Conservation (phyloP, 2,329 filamentous ascomycete species). For the Xylogone sp. region DNA sequence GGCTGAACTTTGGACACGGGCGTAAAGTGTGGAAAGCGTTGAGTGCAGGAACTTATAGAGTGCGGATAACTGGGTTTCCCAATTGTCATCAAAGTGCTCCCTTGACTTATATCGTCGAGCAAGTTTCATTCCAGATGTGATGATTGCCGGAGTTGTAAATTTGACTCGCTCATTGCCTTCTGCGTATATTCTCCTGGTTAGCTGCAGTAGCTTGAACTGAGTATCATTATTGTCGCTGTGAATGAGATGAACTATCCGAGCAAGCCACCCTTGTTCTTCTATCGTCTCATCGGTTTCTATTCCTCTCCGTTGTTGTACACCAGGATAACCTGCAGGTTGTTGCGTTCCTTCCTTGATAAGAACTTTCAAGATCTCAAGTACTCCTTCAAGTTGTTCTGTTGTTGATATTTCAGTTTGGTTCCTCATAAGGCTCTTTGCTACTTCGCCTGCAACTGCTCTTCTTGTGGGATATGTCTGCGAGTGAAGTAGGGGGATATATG, state of each 20-base stretch:
- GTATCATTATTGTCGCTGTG: conserved; percentile 83
- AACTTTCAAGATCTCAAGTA: conserved; percentile 83
- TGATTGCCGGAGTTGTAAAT: conserved; percentile 88
- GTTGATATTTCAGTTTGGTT: conserved; percentile 79
- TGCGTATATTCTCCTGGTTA: conserved; percentile 77
- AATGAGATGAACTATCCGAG: conserved; percentile 85
- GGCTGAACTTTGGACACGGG: conserved; percentile 76
- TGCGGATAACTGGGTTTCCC: conserved; percentile 69
- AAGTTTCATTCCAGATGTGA: conserved; percentile 86
- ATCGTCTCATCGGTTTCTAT: conserved; percentile 94
- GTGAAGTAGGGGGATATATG: conserved; percentile 84
- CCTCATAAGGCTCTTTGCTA: conserved; percentile 76
- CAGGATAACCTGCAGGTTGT: conserved; percentile 77
- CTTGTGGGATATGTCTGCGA: conserved; percentile 91
- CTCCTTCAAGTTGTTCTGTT: conserved; percentile 76
- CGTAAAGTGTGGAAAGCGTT: conserved; percentile 80
- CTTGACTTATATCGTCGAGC: conserved; percentile 84
- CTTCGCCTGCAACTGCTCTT: conserved; percentile 84
- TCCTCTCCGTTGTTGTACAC: conserved; percentile 70
- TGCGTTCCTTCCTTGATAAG: conserved; percentile 92
- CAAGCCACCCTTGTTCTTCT: conserved; percentile 96
- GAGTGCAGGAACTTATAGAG: conserved; percentile 96
- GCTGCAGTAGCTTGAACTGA: conserved; percentile 90
- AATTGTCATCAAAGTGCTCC: conserved; percentile 81
- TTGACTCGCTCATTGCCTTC: conserved; percentile 95